phyloP scores from a whole-genome alignment of 106 monocot species.

The Acorus gramineus region DNA sequence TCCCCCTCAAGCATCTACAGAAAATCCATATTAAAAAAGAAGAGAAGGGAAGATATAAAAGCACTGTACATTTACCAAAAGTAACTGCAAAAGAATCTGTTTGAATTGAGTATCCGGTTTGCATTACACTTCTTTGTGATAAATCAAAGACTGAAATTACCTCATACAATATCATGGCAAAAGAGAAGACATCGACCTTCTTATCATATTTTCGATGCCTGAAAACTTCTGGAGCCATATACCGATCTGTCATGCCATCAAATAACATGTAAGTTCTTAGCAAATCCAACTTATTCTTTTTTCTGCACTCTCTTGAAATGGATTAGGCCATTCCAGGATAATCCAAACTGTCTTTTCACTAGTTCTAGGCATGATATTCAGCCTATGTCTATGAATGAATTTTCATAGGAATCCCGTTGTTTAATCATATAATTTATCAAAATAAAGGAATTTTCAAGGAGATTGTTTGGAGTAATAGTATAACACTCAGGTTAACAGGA shows the following conservation, averaged over 20 bases:
- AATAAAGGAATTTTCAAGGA: too few relatives aligned
- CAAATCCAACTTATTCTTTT: too few relatives aligned
- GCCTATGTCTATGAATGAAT: too few relatives aligned
- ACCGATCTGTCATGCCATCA: conserved; percentile 50
- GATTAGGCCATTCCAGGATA: too few relatives aligned
- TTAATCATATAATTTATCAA: too few relatives aligned
- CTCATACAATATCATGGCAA: conserved; percentile 98
- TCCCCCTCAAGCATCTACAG: conserved; percentile 94
- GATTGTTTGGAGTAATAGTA: too few relatives aligned
- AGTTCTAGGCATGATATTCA: too few relatives aligned
- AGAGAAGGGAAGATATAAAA: not conserved
- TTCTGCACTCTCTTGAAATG: too few relatives aligned
- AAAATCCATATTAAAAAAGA: conserved; percentile 1
- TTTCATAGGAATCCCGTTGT: too few relatives aligned
- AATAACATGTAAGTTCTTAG: not conserved
- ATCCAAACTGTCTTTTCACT: too few relatives aligned
- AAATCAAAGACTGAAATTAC: conserved; percentile 17
- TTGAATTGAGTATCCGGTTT: not conserved
- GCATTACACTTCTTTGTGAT: too few relatives aligned
- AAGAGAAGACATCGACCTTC: conserved; percentile 98
- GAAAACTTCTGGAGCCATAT: conserved; percentile 99
- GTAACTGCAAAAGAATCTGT: not conserved
- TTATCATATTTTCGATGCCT: conserved; percentile 96
- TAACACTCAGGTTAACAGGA: too few relatives aligned
- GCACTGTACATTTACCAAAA: not conserved